Base-by-base conservation (phyloP, 768 basidiomycete genomes). In the Serendipita sp. region DNA sequence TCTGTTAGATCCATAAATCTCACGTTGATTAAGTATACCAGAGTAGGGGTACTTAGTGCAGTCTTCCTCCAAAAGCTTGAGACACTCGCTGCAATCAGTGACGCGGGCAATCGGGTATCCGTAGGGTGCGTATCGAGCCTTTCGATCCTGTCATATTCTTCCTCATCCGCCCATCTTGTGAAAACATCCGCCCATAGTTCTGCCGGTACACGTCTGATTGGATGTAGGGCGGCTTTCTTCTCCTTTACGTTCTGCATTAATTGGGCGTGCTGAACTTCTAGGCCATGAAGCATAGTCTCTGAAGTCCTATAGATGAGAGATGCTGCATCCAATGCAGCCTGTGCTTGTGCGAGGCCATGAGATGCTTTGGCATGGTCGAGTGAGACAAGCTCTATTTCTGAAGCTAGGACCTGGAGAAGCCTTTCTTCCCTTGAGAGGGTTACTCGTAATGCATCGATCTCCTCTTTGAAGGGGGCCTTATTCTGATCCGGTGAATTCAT, bases 61-160 rank as follows among this genome's bases (percentile, higher is more conserved):
- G 55, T 60, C 55, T 60, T 60, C 16, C 55, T 23, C 55, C 55
- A 60, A 36, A 60, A 60, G 34, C 34, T 29, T 10, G 55, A 60
- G 11, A 60, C 55, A 36, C 23, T 27, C 10, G 55, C 55, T 3
- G 55, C 55, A 23, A 60, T 34, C 55, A 60, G n/a, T 16, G 27
- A 31, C 10, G 55, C 55, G 10, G 55, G 55, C 16, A 36, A 27
- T 8, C 55, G 18, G 8, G 16, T n/a, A 31, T 60, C 55, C 8
- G 34, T 34, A n/a, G 18, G 55, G 23, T 60, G 55, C 16, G 27
- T 60, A 2, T 60, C 55, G 16, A 60, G 34, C 1, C 33, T 29
- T 4, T 8, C 16, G 4, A 60, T 34, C 16, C 55, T 23, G 16
- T 60, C 55, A 27, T 60, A n/a, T 27, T 60, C 55, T 36, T 60